A percentile compares a stretch with the other conserved stretches of the same genome.
phyloP scores from a whole-genome alignment of 148 eudicot genomes.

The Pouteria glomerata region DNA sequence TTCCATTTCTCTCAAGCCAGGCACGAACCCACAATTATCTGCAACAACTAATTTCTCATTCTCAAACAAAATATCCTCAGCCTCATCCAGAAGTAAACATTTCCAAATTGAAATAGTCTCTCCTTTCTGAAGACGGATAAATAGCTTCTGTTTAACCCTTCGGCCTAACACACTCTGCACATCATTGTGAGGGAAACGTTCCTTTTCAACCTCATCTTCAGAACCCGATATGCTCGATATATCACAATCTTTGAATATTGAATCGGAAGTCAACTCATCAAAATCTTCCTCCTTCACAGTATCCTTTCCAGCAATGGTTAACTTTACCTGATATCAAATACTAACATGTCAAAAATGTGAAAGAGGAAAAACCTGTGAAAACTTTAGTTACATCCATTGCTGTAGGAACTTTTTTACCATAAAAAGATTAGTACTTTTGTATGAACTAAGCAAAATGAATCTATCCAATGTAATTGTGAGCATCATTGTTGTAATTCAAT shows the following conservation, averaged over 20 bases:
- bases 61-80: constrained; percentile 45
- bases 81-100: constrained; percentile 60
- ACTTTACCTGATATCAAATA: constrained; percentile 57
- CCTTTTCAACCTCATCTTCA: constrained; percentile 72
- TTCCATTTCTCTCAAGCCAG: constrained; percentile 42
- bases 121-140: constrained; percentile 51
- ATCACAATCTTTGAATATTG: constrained; percentile 62
- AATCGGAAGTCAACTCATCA: constrained; percentile 59
- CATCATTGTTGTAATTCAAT: neutral
- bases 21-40: constrained; percentile 23
- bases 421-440: neutral
- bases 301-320: constrained; percentile 73
- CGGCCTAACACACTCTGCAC: constrained; percentile 27
- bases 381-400: neutral
- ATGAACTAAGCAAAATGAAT: neutral
- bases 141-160: constrained; percentile 46
- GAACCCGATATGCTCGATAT: constrained; percentile 93
- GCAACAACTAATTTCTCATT: constrained; percentile 31
- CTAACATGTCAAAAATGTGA: constrained; percentile 5
- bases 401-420: neutral
- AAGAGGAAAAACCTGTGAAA: neutral
- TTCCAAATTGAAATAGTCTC: constrained; percentile 74
- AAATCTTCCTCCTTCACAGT: constrained; percentile 74
- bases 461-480: neutral
- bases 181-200: constrained; percentile 18